These are phyloP conservation scores for Myrica gale DNA, from an alignment of 306 rosid genomes.

Conservation along the genomic window DNA sequence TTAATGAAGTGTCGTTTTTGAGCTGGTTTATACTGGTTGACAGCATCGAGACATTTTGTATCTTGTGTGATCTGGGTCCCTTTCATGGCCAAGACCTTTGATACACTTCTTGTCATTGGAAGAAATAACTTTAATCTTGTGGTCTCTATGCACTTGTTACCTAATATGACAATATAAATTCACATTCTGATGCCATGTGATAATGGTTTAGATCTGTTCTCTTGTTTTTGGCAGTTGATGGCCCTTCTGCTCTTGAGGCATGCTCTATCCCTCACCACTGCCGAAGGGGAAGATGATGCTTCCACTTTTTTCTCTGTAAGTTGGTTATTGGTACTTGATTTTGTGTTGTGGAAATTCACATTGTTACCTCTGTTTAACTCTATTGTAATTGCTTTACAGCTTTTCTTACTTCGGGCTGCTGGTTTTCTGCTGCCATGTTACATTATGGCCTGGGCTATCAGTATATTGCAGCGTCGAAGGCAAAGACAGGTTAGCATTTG, in stretches of 20 bases:
- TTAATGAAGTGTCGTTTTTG: not conserved
- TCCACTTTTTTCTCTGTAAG: slow-evolving; percentile 58
- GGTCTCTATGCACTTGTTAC: not conserved
- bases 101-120: not conserved
- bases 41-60: not conserved
- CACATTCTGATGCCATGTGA: not conserved
- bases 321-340: not conserved
- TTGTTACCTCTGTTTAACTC: slow-evolving; percentile 12
- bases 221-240: slow-evolving; percentile 45
- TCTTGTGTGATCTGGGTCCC: not conserved
- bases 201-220: not conserved
- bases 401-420: slow-evolving; percentile 59
- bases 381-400: slow-evolving; percentile 37
- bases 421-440: slow-evolving; percentile 60
- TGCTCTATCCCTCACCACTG: slow-evolving; percentile 44
- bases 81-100: not conserved
- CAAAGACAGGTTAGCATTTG: slow-evolving; percentile 55
- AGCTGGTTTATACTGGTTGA: not conserved
- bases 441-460: slow-evolving; percentile 60
- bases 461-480: slow-evolving; percentile 54
- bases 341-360: not conserved
- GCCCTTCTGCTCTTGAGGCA: slow-evolving; percentile 58
- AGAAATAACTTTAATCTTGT: not conserved
- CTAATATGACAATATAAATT: too few species aligned
- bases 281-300: slow-evolving; percentile 49